These are phyloP conservation scores for Cryptococcus sp. DNA, from an alignment of 1,284 basidiomycete genomes.

Conservation along the genomic window DNA sequence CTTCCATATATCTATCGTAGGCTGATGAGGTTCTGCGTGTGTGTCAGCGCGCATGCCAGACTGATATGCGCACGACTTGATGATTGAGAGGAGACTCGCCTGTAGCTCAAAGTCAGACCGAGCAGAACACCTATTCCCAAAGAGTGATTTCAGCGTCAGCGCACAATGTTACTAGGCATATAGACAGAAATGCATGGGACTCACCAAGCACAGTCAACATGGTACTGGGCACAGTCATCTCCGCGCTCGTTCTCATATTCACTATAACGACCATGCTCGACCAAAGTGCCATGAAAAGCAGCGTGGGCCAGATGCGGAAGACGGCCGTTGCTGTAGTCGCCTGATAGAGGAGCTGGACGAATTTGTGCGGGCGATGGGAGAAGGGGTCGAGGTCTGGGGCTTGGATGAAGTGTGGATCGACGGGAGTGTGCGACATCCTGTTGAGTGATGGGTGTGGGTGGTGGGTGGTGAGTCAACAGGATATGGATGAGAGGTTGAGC, in stretches of 20 bases:
- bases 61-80: neutral
- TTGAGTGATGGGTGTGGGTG: neutral
- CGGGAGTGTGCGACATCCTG: conserved; percentile 24
- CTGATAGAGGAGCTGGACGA: conserved; percentile 24
- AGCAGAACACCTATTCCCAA: conserved; percentile 39
- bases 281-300: conserved; percentile 47
- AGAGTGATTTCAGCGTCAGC: neutral
- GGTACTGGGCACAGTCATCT: conserved; percentile 39
- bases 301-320: conserved; percentile 42
- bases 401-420: conserved; percentile 26
- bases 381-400: conserved; percentile 27
- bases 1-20: conserved; percentile 75
- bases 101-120: conserved; percentile 48
- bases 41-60: neutral
- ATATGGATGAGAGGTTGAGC: no score
- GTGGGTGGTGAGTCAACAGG: neutral
- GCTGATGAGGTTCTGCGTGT: conserved; percentile 68
- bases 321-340: conserved; percentile 42
- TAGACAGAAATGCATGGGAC: conserved; percentile 3
- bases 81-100: conserved; percentile 23
- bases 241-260: conserved; percentile 34
- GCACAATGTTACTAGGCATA: no score
- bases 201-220: conserved; percentile 47
- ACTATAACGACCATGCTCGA: conserved; percentile 39
- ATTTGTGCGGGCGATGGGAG: conserved; percentile 37